These are phyloP conservation scores for Psidium guajava DNA, from an alignment of 345 rosid species.

Conservation along the genomic window DNA sequence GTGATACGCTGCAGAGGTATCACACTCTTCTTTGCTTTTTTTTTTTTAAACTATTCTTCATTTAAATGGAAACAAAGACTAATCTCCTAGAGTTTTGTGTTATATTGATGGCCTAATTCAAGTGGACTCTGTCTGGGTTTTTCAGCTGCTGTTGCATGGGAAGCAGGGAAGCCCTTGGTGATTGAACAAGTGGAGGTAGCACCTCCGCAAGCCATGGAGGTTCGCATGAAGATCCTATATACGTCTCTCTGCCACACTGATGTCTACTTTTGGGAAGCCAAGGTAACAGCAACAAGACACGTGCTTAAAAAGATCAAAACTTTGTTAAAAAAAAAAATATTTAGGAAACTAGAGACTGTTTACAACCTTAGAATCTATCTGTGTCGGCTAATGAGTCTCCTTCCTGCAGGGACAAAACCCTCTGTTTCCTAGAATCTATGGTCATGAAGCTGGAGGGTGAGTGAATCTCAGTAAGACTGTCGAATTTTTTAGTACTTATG, in stretches of 20 bases:
- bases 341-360: background rate
- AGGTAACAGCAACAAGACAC: conserved; percentile 2
- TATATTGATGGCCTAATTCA: background rate
- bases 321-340: background rate
- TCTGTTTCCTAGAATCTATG: conserved; percentile 24
- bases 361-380: background rate
- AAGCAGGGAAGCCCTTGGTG: conserved; percentile 44
- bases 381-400: background rate
- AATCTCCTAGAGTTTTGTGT: background rate
- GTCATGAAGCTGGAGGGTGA: conserved; percentile 29
- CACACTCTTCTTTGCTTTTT: background rate
- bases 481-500: background rate
- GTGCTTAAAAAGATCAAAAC: background rate
- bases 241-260: conserved; percentile 39
- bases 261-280: conserved; percentile 46
- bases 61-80: background rate
- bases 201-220: conserved; percentile 35
- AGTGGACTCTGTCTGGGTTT: background rate
- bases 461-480: background rate
- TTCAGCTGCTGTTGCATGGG: conserved; percentile 45
- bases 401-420: conserved; percentile 21
- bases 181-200: conserved; percentile 46
- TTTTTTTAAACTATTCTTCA: background rate
- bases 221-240: conserved; percentile 26
- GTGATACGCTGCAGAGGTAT: conserved; percentile 31